Conservation (phyloP, 768 basidiomycete species). For the Infundibulicybe gibba region DNA sequence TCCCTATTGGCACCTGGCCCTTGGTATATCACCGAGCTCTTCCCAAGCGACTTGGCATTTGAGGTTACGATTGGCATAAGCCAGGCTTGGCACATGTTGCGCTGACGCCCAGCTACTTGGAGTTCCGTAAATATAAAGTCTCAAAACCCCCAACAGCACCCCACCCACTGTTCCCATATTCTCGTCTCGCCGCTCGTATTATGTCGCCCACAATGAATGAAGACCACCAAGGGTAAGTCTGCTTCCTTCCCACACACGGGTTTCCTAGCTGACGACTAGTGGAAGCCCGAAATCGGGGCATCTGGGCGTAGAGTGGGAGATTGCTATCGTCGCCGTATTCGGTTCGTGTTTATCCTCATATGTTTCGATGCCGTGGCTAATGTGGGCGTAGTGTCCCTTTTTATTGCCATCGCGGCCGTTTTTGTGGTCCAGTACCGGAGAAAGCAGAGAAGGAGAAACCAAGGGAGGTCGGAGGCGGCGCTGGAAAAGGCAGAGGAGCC, state of each 20-base stretch:
- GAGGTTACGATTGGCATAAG: too few species aligned
- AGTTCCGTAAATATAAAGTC: too few species aligned
- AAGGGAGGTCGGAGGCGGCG: too few species aligned
- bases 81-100: too few species aligned
- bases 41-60: too few species aligned
- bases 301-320: slow-evolving; percentile 33
- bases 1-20: too few species aligned
- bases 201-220: neutral
- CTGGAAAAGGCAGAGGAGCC: too few species aligned
- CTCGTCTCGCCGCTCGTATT: neutral
- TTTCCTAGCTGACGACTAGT: neutral
- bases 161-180: neutral
- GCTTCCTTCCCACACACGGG: neutral
- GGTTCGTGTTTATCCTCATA: slow-evolving; percentile 16
- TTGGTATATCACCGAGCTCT: too few species aligned
- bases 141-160: neutral
- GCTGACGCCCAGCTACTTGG: too few species aligned
- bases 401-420: slow-evolving; percentile 19
- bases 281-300: slow-evolving; percentile 25
- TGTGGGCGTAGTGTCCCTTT: slow-evolving; percentile 15
- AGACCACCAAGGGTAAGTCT: neutral
- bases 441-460: slow-evolving; percentile 6
- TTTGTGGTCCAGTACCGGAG: slow-evolving; percentile 22
- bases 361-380: too few species aligned
- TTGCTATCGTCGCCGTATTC: slow-evolving; percentile 28